Evolutionary conservation across 2,329 filamentous ascomycete species (phyloP), one percentile per base, ranked within the genome.

Genomic region (Massarina eburnea): DNA sequence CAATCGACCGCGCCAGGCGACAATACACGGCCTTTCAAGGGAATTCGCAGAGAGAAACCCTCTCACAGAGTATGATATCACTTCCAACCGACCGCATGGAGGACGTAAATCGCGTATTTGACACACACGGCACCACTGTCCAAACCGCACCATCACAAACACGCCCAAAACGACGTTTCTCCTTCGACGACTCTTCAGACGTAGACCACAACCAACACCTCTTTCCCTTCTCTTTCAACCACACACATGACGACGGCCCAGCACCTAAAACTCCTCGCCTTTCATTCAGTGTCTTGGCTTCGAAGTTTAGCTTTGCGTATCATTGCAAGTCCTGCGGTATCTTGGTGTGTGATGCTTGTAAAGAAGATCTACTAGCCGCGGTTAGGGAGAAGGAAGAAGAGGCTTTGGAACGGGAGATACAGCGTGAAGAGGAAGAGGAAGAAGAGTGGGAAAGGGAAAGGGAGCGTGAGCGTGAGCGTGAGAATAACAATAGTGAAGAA

Each of bases 301-400:
- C 38, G 2, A 40, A 52, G 2, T 58, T 60, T 30, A 64, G 53
- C 43, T 48, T 64, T 20, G 63, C 64, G 1, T 54, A 65, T 27
- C 50, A 62, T 32, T 68, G 64, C 26, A 2, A 19, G 1, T 14
- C 15, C 4, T 67, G 65, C 42, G 49, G 42, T 7, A 38, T 62
- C 2, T 33, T 66, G 1, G 54, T 66, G 1, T 68, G 65, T 40
- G 39, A 42, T 1, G 32, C 45, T 1, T 68, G 63, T 39, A 60
- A 48, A 39, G 54, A 56, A 1, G 32, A 39, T 6, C 18, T 50
- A 6, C 7, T 52, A 12, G 26, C 34, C 8, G 41, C 27, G 29
- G 21, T 35, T 21, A 33, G 54, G 17, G 43, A 33, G 30, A 21
- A 38, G 12, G 38, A 27, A 24, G 24, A 26, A 18, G 34, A 44